Percentiles rank a stretch among this genome's conserved stretches.
Evolutionary conservation across 2,329 filamentous ascomycete species (phyloP).

Genomic region (Myrmaecium sp.): DNA sequence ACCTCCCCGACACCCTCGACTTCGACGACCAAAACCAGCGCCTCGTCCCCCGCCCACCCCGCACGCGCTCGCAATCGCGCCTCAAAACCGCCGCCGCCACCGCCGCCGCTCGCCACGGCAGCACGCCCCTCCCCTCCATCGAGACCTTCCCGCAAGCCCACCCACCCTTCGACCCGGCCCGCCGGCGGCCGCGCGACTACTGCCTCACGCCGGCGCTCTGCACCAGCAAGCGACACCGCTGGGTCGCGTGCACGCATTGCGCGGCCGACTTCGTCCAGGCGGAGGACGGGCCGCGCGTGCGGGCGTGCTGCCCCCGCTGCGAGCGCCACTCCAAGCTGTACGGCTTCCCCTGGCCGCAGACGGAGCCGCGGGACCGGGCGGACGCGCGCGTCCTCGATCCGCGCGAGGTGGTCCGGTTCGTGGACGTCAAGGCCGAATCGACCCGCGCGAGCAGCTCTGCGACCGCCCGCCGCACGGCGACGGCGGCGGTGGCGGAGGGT

Average conservation of each 20-base stretch:
- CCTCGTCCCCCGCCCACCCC: constrained; percentile 16
- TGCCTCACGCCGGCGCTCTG: constrained; percentile 63
- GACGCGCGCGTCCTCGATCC: constrained; percentile 71
- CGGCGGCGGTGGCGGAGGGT: too few species aligned
- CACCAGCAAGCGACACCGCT: constrained; percentile 57
- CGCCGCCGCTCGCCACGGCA: constrained; percentile 11
- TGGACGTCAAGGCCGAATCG: too few species aligned
- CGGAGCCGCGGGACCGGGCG: constrained; percentile 55
- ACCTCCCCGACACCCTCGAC: constrained; percentile 20
- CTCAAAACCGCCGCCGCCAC: constrained; percentile 3
- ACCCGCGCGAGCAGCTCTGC: too few species aligned
- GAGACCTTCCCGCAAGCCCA: constrained; percentile 9
- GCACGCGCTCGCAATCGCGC: constrained; percentile 20
- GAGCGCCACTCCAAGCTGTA: constrained; percentile 93
- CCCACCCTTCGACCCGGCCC: constrained; percentile 9
- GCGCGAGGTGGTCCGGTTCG: constrained; percentile 69
- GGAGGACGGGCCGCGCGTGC: constrained; percentile 73
- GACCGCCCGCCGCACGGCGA: too few species aligned
- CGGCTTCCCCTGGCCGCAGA: constrained; percentile 92
- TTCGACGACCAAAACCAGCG: constrained; percentile 20
- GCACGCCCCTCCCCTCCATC: constrained; percentile 12
- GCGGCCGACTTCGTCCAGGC: constrained; percentile 69
- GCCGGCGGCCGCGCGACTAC: constrained; percentile 39
- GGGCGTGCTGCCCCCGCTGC: constrained; percentile 74
- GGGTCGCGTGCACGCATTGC: constrained; percentile 83